phyloP scores from a whole-genome alignment of 2,329 filamentous ascomycete genomes.

The Zymoseptoria ardabiliae region DNA sequence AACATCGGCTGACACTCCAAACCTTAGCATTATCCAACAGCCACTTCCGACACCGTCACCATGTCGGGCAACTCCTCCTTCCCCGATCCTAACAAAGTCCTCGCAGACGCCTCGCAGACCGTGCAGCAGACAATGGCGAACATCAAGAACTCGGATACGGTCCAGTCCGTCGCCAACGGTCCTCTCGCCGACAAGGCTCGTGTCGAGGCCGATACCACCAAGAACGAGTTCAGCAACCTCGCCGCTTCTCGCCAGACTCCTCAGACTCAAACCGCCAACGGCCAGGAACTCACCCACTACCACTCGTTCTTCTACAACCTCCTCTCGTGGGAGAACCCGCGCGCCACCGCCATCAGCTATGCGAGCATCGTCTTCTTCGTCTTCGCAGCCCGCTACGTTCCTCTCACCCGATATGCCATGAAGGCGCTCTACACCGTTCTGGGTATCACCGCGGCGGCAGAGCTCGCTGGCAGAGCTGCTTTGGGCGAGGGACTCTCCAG shows the following conservation, averaged over 20 bases:
- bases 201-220: slow-evolving; percentile 49
- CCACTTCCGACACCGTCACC: slow-evolving; percentile 6
- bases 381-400: slow-evolving; percentile 56
- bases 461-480: slow-evolving; percentile 49
- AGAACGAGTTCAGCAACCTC: slow-evolving; percentile 52
- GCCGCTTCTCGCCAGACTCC: slow-evolving; percentile 48
- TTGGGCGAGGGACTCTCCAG: slow-evolving; percentile 53
- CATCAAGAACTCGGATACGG: slow-evolving; percentile 43
- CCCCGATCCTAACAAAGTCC: slow-evolving; percentile 12
- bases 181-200: slow-evolving; percentile 52
- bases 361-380: slow-evolving; percentile 50
- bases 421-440: slow-evolving; percentile 53
- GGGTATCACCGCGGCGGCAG: slow-evolving; percentile 51
- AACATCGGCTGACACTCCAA: slow-evolving; percentile 11
- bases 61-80: not conserved
- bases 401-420: slow-evolving; percentile 54
- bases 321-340: slow-evolving; percentile 60
- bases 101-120: slow-evolving; percentile 42
- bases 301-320: slow-evolving; percentile 61
- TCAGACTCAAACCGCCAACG: slow-evolving; percentile 49
- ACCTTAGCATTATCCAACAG: slow-evolving; percentile 10
- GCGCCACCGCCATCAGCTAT: slow-evolving; percentile 56
- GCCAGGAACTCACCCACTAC: slow-evolving; percentile 58
- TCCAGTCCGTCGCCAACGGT: slow-evolving; percentile 44
- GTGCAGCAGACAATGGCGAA: slow-evolving; percentile 42